A percentile compares a stretch with the other conserved stretches of the same genome.
phyloP scores from a whole-genome alignment of 164 flowering plant genomes.

The Macadamia tetraphylla region DNA sequence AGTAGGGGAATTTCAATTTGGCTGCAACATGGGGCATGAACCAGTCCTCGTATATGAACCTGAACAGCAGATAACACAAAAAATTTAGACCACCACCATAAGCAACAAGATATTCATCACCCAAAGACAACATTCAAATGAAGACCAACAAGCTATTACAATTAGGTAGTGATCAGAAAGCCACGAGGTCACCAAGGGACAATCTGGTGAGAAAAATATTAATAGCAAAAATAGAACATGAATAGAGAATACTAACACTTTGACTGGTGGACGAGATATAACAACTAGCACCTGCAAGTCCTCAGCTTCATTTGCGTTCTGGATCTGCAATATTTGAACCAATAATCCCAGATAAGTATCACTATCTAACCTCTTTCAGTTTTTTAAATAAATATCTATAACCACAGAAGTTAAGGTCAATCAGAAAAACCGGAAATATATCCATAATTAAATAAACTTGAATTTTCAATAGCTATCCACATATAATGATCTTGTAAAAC shows the following conservation, averaged over 20 bases:
- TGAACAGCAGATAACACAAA: slow-evolving; percentile 18
- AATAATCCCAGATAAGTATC: slow-evolving; percentile 1
- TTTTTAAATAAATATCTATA: too few species aligned
- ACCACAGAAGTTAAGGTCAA: too few species aligned
- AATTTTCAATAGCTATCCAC: too few species aligned
- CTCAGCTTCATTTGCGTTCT: slow-evolving; percentile 68
- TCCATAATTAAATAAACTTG: too few species aligned
- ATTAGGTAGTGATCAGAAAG: too few species aligned
- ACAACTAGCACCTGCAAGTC: slow-evolving; percentile 79
- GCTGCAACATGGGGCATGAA: slow-evolving; percentile 88
- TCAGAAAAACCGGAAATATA: too few species aligned
- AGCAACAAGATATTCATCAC: background rate
- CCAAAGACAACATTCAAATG: background rate
- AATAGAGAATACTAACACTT: slow-evolving; percentile 53
- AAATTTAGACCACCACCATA: background rate
- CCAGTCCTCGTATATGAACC: slow-evolving; percentile 87
- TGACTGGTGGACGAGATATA: slow-evolving; percentile 88
- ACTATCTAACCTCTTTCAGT: too few species aligned
- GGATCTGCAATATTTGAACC: slow-evolving; percentile 38
- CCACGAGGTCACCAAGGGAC: background rate
- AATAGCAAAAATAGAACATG: background rate
- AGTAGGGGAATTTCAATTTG: slow-evolving; percentile 71
- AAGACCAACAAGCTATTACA: too few species aligned
- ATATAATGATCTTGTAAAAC: too few species aligned
- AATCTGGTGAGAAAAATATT: background rate